Conservation (phyloP, 2,329 filamentous ascomycete species). For the Trematosphaeria pertusa region DNA sequence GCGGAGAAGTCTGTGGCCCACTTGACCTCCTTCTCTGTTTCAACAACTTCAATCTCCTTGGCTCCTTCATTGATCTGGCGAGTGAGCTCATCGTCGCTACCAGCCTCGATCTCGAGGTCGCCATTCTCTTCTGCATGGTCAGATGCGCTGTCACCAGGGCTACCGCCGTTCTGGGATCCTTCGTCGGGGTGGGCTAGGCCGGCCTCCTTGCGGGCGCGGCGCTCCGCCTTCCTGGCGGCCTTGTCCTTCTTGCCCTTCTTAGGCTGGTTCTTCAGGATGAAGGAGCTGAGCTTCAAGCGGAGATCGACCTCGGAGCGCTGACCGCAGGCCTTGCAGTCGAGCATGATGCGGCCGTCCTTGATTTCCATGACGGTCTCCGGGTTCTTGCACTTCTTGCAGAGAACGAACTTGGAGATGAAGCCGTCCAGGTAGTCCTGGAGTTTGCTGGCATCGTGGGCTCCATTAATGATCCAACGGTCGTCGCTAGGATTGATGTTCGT, state of each 20-base stretch:
- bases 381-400: slow-evolving; percentile 99
- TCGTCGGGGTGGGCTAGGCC: slow-evolving; percentile 64
- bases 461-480: slow-evolving; percentile 99
- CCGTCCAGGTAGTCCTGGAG: slow-evolving; percentile 98
- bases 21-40: slow-evolving; percentile 80
- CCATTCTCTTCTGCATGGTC: slow-evolving; percentile 71
- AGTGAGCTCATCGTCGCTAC: slow-evolving; percentile 90
- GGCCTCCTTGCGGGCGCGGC: slow-evolving; percentile 82
- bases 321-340: slow-evolving; percentile 99
- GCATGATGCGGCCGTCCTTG: slow-evolving; percentile 88
- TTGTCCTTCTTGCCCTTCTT: slow-evolving; percentile 98
- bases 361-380: slow-evolving; percentile 96
- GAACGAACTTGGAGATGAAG: slow-evolving; percentile 98
- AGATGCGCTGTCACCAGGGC: slow-evolving; percentile 71
- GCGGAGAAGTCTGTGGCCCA: slow-evolving; percentile 98
- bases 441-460: slow-evolving; percentile 92
- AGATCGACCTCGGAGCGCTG: slow-evolving; percentile 90
- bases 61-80: slow-evolving; percentile 74
- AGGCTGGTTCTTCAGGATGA: slow-evolving; percentile 95
- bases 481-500: slow-evolving; percentile 97
- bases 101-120: slow-evolving; percentile 71
- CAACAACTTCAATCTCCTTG: slow-evolving; percentile 73
- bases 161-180: slow-evolving; percentile 61
- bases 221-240: slow-evolving; percentile 85
- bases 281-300: slow-evolving; percentile 93